Evolutionary conservation across 345 rosid species (phyloP).

Genomic region (Eucalyptus viminalis): DNA sequence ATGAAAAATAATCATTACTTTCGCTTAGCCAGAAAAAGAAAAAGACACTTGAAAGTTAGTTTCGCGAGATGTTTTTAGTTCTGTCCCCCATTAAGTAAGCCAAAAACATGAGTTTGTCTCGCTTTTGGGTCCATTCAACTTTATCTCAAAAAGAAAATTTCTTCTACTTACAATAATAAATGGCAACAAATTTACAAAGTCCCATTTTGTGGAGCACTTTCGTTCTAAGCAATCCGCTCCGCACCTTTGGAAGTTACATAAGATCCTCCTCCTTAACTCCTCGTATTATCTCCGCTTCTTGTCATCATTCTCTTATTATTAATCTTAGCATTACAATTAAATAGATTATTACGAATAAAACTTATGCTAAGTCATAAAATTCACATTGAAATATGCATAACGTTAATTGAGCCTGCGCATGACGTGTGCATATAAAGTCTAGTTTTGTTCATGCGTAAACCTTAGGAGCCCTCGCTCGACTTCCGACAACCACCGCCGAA

Average conservation of each 20-base stretch:
- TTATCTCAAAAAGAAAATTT: not conserved
- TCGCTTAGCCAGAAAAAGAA: not conserved
- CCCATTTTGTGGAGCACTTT: not conserved
- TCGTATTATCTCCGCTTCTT: not conserved
- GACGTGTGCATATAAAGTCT: not conserved
- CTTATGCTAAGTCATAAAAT: not conserved
- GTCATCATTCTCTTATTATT: not conserved
- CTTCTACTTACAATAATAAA: not conserved
- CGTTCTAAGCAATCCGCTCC: not conserved
- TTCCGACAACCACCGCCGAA: not conserved
- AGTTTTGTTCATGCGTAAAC: not conserved
- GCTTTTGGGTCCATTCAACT: not conserved
- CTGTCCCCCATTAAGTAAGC: not conserved
- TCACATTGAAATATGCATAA: not conserved
- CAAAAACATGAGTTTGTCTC: not conserved
- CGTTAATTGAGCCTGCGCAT: not conserved
- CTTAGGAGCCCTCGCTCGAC: too few species aligned
- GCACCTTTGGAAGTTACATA: not conserved
- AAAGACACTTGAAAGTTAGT: not conserved
- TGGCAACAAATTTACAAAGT: rapidly evolving
- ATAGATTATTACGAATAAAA: not conserved
- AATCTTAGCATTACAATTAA: not conserved
- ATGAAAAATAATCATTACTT: not conserved
- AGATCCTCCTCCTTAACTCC: not conserved
- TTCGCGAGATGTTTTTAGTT: not conserved